Evolutionary conservation across 2,329 filamentous ascomycete genomes (phyloP).

Genomic region (Fusarium udum): DNA sequence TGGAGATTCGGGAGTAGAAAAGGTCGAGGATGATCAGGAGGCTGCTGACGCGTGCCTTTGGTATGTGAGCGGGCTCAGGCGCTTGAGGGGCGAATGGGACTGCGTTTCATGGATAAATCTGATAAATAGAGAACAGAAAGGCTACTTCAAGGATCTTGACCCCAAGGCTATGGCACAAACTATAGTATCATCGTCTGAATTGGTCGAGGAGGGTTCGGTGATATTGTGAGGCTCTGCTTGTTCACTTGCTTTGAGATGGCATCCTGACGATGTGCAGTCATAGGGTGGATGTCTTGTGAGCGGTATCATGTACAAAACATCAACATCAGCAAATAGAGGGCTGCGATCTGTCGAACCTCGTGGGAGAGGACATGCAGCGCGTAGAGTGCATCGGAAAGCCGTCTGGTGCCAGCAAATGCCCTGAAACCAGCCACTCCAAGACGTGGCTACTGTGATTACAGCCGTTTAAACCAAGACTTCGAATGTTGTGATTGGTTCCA

Average conservation of each 20-base stretch:
- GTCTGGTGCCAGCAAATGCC: background rate
- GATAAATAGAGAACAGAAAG: background rate
- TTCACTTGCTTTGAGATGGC: background rate
- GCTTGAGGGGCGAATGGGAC: background rate
- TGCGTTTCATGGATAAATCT: background rate
- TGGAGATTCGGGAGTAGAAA: background rate
- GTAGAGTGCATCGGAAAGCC: background rate
- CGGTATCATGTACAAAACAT: background rate
- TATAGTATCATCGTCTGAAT: background rate
- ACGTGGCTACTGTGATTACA: rapidly evolving
- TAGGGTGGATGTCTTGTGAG: background rate
- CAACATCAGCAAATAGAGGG: background rate
- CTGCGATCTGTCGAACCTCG: background rate
- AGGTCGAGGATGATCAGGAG: rapidly evolving
- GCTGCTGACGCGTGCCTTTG: background rate
- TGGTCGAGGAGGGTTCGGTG: too few species aligned
- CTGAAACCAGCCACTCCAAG: background rate
- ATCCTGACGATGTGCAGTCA: background rate
- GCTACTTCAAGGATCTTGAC: background rate
- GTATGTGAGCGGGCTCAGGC: too few species aligned
- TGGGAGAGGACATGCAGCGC: background rate
- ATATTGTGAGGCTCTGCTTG: background rate
- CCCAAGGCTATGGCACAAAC: background rate
- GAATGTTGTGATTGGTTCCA: background rate
- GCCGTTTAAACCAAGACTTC: background rate